These are phyloP conservation scores for Acanthamoeba culbertsoni DNA, from an alignment of 208 protist genomes.

Conservation along the genomic window DNA sequence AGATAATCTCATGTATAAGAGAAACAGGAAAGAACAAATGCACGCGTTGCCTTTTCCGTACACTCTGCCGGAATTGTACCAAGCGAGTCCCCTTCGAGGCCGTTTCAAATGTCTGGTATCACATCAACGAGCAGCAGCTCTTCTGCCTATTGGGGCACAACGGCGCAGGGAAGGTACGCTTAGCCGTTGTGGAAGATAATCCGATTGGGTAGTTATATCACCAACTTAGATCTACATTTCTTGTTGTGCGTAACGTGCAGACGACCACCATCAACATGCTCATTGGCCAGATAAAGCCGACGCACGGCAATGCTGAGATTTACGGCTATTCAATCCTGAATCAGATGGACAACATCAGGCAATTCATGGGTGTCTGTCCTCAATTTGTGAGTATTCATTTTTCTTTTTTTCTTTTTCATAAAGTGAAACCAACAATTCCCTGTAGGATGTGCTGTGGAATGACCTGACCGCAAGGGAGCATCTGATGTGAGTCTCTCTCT, in stretches of 20 bases:
- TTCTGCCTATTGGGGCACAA: conserved; percentile 57
- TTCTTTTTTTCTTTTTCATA: background rate
- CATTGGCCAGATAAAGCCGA: conserved; percentile 83
- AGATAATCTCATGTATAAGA: too few species aligned
- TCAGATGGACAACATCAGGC: conserved; percentile 80
- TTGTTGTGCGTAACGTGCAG: background rate
- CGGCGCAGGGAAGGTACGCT: conserved; percentile 40
- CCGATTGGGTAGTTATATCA: background rate
- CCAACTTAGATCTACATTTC: background rate
- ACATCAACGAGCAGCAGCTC: conserved; percentile 14
- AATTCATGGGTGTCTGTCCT: conserved; percentile 93
- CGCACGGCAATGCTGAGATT: conserved; percentile 79
- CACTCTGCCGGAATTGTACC: background rate
- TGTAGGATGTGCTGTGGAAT: conserved; percentile 87
- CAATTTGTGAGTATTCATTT: conserved; percentile 83
- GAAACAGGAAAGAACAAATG: background rate
- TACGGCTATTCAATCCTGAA: conserved; percentile 73
- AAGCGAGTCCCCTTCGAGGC: background rate
- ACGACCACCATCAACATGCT: conserved; percentile 78
- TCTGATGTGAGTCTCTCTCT: conserved; percentile 68
- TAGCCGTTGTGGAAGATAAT: background rate
- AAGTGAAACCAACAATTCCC: too few species aligned
- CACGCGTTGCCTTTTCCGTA: background rate
- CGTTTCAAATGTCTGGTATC: conserved; percentile 9
- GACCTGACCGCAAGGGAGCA: conserved; percentile 93